Evolutionary conservation across 225 moss, liverwort and hornwort genomes (phyloP), one percentile per base, ranked within the genome.

Genomic region (Antitrichia curtipendula): DNA sequence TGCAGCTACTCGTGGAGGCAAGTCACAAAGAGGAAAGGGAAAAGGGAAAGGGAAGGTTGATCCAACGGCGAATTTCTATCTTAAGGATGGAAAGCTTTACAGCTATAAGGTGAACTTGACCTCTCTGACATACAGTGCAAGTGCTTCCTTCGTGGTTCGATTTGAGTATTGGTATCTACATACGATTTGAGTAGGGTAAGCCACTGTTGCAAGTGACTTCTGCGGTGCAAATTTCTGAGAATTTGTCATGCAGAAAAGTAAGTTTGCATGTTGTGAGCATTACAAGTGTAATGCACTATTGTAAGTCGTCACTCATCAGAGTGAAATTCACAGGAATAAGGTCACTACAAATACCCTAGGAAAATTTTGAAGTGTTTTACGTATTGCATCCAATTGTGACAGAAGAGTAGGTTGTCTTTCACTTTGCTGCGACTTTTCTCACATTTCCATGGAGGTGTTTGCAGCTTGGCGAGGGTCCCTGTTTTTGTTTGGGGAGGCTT

Each of bases 51-150:
- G 83, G 68, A 98, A 93, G 82, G 90, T 86, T 65, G 95, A 92
- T 31, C 88, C 93, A 58, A 94, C 93, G 85, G 91, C 98, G 23
- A 93, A 94, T 77, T 96, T 96, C 82, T 98, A 96, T 85, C 91
- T 98, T 4, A 97, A 95, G 91, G 96, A 98, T 85, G 96, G 96
- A 36, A 98, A 98, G 73, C 91, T 98, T 63, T 97, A 98, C 80
- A 98, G 86, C 69, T 97, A 95, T 87, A 98, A 98, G 94, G 98
- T 98, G 88, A 78, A 59, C 58, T 70, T 28, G 12, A 81, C 50
- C 31, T 54, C 70, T 74, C 20, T n/a, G n/a, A 74, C 54, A 64
- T 69, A 5, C 58, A 82, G 27, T 88, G 59, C 43, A 15, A 86
- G 29, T 86, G 41, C 53, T 82, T 62, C 43, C 49, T 36, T 82